These are phyloP conservation scores for Circinella umbellata DNA, from an alignment of 371 early-diverging fungal genomes.

Conservation along the genomic window DNA sequence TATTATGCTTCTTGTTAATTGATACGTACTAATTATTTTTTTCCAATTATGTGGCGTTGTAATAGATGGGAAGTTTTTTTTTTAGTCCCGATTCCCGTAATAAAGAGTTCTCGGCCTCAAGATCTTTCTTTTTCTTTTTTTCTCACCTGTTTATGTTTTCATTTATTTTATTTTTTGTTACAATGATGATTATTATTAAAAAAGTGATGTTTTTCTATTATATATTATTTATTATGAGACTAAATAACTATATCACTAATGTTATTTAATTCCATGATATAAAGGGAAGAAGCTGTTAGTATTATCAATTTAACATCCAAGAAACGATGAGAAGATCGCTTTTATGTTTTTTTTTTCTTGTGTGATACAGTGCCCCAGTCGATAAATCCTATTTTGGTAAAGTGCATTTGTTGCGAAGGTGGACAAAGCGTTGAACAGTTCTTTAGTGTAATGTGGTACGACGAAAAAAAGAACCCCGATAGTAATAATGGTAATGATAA, in stretches of 20 bases:
- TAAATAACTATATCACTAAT: too few species aligned
- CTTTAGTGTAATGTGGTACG: too few species aligned
- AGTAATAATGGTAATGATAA: too few species aligned
- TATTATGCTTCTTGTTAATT: too few species aligned
- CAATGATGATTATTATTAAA: not conserved
- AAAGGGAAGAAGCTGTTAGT: not conserved
- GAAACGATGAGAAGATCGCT: not conserved
- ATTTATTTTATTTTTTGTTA: not conserved
- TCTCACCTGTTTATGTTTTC: not conserved
- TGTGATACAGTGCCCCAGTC: not conserved
- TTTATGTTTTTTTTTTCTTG: not conserved
- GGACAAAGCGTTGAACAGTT: not conserved
- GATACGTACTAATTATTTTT: not conserved
- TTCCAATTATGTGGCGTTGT: not conserved
- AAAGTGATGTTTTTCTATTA: not conserved
- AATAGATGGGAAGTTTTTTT: slow-evolving; percentile 7
- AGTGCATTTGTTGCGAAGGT: not conserved
- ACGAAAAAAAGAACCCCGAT: too few species aligned
- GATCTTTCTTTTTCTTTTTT: not conserved
- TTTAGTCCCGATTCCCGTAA: slow-evolving; percentile 7
- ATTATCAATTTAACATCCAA: not conserved
- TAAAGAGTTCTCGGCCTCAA: not conserved
- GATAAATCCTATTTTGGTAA: slow-evolving; percentile 4
- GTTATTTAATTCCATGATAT: too few species aligned
- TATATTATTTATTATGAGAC: not conserved